phyloP scores from a whole-genome alignment of 140 eudicot genomes.

The Stevia rebaudiana region DNA sequence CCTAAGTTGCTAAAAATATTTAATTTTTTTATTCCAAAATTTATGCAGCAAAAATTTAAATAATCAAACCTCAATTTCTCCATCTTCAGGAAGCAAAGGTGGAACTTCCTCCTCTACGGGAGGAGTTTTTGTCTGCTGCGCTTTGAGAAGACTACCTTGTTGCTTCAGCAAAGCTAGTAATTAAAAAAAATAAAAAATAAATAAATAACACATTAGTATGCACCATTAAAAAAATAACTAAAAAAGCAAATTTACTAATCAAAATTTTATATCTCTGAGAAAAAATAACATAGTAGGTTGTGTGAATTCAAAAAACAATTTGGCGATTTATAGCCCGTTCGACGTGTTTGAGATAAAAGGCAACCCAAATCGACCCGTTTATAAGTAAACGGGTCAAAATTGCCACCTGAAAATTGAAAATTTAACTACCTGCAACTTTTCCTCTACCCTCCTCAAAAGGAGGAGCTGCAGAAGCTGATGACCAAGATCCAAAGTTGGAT shows the following conservation, averaged over 20 bases:
- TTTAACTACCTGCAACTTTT: slow-evolving; percentile 81
- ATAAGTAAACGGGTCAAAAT: too few species aligned
- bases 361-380: too few species aligned
- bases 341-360: too few species aligned
- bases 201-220: slow-evolving; percentile 6
- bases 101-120: slow-evolving; percentile 92
- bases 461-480: slow-evolving; percentile 86
- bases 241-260: too few species aligned
- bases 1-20: slow-evolving; percentile 34
- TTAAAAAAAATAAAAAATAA: slow-evolving; percentile 16
- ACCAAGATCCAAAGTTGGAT: slow-evolving; percentile 98
- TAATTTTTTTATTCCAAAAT: too few species aligned
- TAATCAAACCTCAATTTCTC: slow-evolving; percentile 75
- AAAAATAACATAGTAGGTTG: too few species aligned
- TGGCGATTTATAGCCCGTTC: too few species aligned
- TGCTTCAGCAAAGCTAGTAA: slow-evolving; percentile 85
- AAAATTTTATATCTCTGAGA: too few species aligned
- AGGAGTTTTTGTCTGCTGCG: slow-evolving; percentile 66
- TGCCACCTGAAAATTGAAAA: too few species aligned
- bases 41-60: slow-evolving; percentile 1
- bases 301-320: too few species aligned
- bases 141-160: slow-evolving; percentile 89
- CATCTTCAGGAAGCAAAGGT: slow-evolving; percentile 93
- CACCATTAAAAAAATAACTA: neutral
- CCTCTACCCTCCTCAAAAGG: slow-evolving; percentile 97